phyloP scores from a whole-genome alignment of 768 basidiomycete species.

The Crassisporium funariophilum region DNA sequence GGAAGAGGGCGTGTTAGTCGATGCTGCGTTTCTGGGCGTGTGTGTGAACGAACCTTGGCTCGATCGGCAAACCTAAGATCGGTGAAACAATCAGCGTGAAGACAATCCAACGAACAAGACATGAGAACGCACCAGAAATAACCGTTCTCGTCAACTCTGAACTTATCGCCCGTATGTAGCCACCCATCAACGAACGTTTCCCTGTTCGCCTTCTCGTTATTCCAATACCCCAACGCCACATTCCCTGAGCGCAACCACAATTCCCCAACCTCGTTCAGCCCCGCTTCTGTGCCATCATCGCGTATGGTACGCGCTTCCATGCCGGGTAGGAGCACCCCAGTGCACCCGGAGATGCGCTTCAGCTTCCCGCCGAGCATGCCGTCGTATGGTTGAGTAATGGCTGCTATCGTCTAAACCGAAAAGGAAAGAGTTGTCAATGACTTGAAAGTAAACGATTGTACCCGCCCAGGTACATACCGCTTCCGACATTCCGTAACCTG shows the following conservation, averaged over 20 bases:
- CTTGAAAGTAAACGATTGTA: background rate
- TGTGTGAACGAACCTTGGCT: constrained; percentile 52
- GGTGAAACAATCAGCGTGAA: constrained; percentile 1
- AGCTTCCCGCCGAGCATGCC: constrained; percentile 48
- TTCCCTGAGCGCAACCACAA: constrained; percentile 59
- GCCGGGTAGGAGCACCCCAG: constrained; percentile 64
- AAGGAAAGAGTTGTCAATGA: background rate
- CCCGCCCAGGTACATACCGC: constrained; percentile 39
- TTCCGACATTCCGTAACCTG: constrained; percentile 78
- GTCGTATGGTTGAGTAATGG: constrained; percentile 43
- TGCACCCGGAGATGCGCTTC: constrained; percentile 41
- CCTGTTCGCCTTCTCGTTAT: constrained; percentile 64
- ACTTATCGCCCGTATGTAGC: constrained; percentile 75
- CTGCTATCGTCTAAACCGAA: constrained; percentile 52
- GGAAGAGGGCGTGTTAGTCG: background rate
- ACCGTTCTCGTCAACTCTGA: constrained; percentile 59
- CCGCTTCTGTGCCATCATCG: constrained; percentile 59
- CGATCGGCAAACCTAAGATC: constrained; percentile 67
- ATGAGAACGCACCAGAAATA: constrained; percentile 59
- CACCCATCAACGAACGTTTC: constrained; percentile 74
- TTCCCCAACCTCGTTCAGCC: constrained; percentile 63
- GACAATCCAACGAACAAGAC: background rate
- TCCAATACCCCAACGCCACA: constrained; percentile 71
- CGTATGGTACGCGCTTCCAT: constrained; percentile 64
- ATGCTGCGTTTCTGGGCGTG: background rate